phyloP scores from a whole-genome alignment of 1,139 yeast genomes.

The Pichia sp. region DNA sequence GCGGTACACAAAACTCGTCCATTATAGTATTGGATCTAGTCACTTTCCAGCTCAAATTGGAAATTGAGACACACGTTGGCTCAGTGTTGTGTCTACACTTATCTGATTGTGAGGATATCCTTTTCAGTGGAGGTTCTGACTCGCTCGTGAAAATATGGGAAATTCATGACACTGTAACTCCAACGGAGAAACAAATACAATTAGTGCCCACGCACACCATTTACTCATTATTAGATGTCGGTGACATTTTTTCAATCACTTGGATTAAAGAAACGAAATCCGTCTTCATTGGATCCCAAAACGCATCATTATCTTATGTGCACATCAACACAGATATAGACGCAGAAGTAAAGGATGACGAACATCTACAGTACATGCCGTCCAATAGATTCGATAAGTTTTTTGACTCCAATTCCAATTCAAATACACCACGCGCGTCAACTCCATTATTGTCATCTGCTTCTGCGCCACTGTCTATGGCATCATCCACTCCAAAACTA shows the following conservation, averaged over 20 bases:
- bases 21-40: conserved; percentile 63
- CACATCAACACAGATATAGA: conserved; percentile 22
- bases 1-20: conserved; percentile 92
- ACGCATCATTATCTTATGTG: conserved; percentile 80
- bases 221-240: conserved; percentile 81
- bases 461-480: neutral
- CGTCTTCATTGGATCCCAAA: conserved; percentile 83
- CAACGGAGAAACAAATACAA: conserved; percentile 5
- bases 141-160: conserved; percentile 86
- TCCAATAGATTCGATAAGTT: conserved; percentile 77
- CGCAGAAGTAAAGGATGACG: conserved; percentile 19
- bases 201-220: conserved; percentile 43
- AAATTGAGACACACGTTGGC: conserved; percentile 48
- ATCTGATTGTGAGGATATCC: conserved; percentile 48
- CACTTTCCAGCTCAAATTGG: conserved; percentile 49
- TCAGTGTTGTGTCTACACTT: conserved; percentile 66
- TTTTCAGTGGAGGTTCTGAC: conserved; percentile 88
- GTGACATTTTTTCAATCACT: conserved; percentile 81
- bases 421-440: neutral
- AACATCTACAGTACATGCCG: conserved; percentile 49
- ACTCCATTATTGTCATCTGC: neutral
- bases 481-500: conserved; percentile 22
- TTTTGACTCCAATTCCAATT: conserved; percentile 58
- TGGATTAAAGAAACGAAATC: conserved; percentile 59
- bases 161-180: conserved; percentile 27